Evolutionary conservation across 345 rosid genomes (phyloP).

Genomic region (Acer yangbiense): DNA sequence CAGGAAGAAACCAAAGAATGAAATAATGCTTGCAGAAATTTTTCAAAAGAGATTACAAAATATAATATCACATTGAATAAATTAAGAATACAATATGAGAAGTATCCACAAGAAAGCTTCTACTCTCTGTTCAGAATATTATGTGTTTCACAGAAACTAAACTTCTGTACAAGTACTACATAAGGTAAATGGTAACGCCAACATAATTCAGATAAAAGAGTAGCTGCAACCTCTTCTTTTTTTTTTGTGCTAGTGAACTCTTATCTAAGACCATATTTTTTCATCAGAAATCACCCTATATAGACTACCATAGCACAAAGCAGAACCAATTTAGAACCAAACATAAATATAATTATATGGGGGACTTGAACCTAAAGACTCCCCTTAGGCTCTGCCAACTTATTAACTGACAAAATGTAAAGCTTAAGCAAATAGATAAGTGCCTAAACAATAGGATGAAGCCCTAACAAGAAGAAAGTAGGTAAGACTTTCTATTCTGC

Average conservation of each 20-base stretch:
- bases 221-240: background rate
- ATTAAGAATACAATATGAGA: background rate
- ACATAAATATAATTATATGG: background rate
- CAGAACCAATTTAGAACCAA: background rate
- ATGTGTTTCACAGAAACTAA: background rate
- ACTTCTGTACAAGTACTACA: background rate
- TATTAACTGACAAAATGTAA: background rate
- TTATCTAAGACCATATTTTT: background rate
- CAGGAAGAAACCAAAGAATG: slow-evolving; percentile 8
- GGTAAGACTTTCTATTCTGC: background rate
- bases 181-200: background rate
- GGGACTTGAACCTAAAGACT: background rate
- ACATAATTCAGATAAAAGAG: background rate
- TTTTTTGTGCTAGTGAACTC: background rate
- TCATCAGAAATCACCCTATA: background rate
- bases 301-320: background rate
- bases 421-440: background rate
- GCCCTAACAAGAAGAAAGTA: background rate
- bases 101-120: background rate
- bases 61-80: background rate
- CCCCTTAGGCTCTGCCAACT: background rate
- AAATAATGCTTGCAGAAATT: slow-evolving; percentile 2
- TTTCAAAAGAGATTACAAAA: background rate
- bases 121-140: background rate
- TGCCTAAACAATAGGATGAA: background rate